Evolutionary conservation across 2,329 filamentous ascomycete genomes (phyloP).

Genomic region (Sphaerulina vaccinii): DNA sequence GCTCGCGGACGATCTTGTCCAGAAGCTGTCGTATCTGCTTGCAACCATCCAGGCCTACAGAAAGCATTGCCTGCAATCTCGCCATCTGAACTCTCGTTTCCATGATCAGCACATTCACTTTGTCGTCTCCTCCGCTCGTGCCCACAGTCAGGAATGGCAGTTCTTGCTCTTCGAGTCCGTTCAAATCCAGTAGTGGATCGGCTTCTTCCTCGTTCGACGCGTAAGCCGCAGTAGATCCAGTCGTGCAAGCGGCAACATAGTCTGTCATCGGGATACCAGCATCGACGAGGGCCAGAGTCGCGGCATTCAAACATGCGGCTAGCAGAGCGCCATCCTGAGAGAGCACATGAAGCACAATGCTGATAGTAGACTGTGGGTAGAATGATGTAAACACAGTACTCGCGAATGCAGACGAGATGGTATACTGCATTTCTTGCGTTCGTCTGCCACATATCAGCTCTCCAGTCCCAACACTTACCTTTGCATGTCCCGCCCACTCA

Average conservation of each 20-base stretch:
- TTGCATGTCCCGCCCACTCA: slow-evolving; percentile 44
- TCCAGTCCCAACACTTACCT: slow-evolving; percentile 7
- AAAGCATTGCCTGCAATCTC: slow-evolving; percentile 86
- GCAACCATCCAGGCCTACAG: slow-evolving; percentile 87
- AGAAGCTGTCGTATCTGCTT: slow-evolving; percentile 79
- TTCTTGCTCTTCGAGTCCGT: slow-evolving; percentile 78
- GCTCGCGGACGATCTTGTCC: slow-evolving; percentile 73
- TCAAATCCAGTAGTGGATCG: slow-evolving; percentile 78
- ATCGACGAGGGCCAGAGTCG: slow-evolving; percentile 87
- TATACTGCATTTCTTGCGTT: slow-evolving; percentile 75
- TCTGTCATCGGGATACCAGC: slow-evolving; percentile 94
- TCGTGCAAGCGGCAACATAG: slow-evolving; percentile 84
- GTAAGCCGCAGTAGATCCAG: slow-evolving; percentile 71
- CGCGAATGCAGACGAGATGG: slow-evolving; percentile 73
- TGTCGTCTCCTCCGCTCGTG: slow-evolving; percentile 59
- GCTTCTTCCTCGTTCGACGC: slow-evolving; percentile 64
- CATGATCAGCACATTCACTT: slow-evolving; percentile 76
- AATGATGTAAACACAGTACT: slow-evolving; percentile 79
- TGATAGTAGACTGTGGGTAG: slow-evolving; percentile 84
- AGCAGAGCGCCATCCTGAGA: slow-evolving; percentile 87
- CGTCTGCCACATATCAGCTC: slow-evolving; percentile 55
- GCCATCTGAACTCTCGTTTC: slow-evolving; percentile 83
- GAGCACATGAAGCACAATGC: slow-evolving; percentile 80
- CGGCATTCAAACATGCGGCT: slow-evolving; percentile 85
- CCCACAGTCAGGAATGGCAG: slow-evolving; percentile 84